Conservation (phyloP, 192 early-diverging fungal species). For the Coemansia sp. region DNA sequence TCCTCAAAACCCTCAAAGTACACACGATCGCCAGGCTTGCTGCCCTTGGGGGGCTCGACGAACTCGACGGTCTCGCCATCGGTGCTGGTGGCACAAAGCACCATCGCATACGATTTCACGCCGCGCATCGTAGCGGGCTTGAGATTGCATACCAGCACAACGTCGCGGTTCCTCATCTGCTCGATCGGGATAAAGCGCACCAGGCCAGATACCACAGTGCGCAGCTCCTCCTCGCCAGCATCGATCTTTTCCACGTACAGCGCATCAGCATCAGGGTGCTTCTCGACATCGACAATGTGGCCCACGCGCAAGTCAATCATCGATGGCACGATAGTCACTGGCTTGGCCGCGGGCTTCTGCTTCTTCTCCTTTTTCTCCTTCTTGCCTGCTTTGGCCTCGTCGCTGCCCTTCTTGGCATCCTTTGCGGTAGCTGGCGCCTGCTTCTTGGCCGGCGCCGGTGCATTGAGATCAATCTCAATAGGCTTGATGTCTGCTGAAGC, state of each 20-base stretch:
- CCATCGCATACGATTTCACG: constrained; percentile 94
- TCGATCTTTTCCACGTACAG: constrained; percentile 97
- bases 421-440: constrained; percentile 36
- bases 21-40: constrained; percentile 85
- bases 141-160: constrained; percentile 83
- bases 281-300: constrained; percentile 73
- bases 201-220: constrained; percentile 89
- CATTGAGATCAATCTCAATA: constrained; percentile 58
- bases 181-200: constrained; percentile 89
- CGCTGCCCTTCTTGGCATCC: constrained; percentile 23
- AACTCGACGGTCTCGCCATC: constrained; percentile 89
- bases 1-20: constrained; percentile 88
- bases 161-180: constrained; percentile 74
- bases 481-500: constrained; percentile 49
- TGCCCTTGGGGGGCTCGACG: constrained; percentile 80
- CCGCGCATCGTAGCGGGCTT: constrained; percentile 95
- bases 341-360: constrained; percentile 51
- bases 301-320: constrained; percentile 94
- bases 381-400: constrained; percentile 28
- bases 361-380: constrained; percentile 59
- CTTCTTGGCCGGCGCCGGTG: constrained; percentile 52
- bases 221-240: constrained; percentile 76
- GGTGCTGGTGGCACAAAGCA: constrained; percentile 81
- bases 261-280: constrained; percentile 94
- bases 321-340: constrained; percentile 60